A percentile compares a stretch with the other conserved stretches of the same genome.
phyloP scores from a whole-genome alignment of 495 filamentous ascomycete genomes.

The Aspergillus cavernicola region DNA sequence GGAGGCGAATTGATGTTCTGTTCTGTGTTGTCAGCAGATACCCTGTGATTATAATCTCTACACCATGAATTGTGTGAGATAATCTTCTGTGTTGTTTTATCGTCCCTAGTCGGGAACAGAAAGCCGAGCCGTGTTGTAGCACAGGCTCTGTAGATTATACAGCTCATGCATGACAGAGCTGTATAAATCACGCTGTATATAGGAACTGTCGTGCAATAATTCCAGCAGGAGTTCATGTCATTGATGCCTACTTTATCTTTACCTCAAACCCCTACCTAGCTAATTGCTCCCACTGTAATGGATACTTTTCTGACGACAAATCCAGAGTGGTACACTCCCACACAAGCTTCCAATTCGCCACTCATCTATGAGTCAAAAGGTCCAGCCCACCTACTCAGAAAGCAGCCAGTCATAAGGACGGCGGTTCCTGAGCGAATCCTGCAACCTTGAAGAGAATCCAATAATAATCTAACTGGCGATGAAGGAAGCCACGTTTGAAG shows the following conservation, averaged over 20 bases:
- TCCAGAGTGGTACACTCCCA: neutral
- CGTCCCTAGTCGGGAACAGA: neutral
- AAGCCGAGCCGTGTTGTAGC: neutral
- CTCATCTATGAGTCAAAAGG: neutral
- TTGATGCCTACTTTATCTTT: too few relatives aligned
- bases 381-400: neutral
- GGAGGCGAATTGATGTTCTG: neutral
- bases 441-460: slow-evolving; percentile 10
- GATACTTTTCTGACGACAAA: too few relatives aligned
- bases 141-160: neutral
- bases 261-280: too few relatives aligned
- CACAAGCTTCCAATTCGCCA: slow-evolving; percentile 1
- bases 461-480: slow-evolving; percentile 18
- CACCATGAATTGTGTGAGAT: neutral
- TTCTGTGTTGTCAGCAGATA: slow-evolving; percentile 7
- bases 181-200: slow-evolving; percentile 4
- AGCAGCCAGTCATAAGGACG: slow-evolving; percentile 14
- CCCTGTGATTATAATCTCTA: neutral
- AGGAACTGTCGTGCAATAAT: slow-evolving; percentile 1
- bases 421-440: slow-evolving; percentile 17
- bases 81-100: neutral
- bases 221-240: neutral
- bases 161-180: neutral
- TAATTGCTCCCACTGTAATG: too few relatives aligned
- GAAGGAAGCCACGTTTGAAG: slow-evolving; percentile 20